Evolutionary conservation across 345 rosid species (phyloP).

Genomic region (Brassica juncea): DNA sequence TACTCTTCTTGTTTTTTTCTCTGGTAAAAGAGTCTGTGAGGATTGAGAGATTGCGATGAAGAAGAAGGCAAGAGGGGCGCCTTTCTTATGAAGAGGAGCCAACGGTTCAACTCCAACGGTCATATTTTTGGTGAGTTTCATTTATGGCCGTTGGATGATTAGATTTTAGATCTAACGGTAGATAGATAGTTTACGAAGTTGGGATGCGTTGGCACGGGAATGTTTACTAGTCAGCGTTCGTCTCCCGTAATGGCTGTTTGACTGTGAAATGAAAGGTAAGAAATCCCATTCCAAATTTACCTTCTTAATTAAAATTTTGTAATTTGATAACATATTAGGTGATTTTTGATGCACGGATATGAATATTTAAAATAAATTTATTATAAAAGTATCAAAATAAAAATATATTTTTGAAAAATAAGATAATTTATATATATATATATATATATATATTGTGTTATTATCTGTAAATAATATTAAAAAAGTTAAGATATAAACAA

Average conservation of each 20-base stretch:
- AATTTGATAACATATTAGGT: not conserved
- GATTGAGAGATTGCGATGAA: slow-evolving; percentile 26
- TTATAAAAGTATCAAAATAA: no score
- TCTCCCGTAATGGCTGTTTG: slow-evolving; percentile 19
- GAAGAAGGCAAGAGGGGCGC: slow-evolving; percentile 11
- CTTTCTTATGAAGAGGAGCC: slow-evolving; percentile 38
- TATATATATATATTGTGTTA: no score
- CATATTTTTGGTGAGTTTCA: slow-evolving; percentile 12
- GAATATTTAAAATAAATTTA: no score
- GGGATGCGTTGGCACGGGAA: slow-evolving; percentile 28
- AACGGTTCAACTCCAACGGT: slow-evolving; percentile 43
- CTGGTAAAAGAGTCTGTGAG: slow-evolving; percentile 24
- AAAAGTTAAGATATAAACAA: no score
- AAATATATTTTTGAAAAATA: no score
- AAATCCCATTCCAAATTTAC: not conserved
- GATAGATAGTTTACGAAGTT: not conserved
- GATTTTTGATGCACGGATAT: no score
- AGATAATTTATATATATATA: no score
- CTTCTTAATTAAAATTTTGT: not conserved
- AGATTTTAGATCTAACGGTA: slow-evolving; percentile 24
- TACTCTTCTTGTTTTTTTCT: slow-evolving; percentile 25
- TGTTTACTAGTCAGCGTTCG: not conserved
- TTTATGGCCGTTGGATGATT: slow-evolving; percentile 31
- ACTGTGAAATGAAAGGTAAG: slow-evolving; percentile 22
- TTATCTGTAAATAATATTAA: no score